These are phyloP conservation scores for Pseudozyma sp. DNA, from an alignment of 1,284 basidiomycete species.

Conservation along the genomic window DNA sequence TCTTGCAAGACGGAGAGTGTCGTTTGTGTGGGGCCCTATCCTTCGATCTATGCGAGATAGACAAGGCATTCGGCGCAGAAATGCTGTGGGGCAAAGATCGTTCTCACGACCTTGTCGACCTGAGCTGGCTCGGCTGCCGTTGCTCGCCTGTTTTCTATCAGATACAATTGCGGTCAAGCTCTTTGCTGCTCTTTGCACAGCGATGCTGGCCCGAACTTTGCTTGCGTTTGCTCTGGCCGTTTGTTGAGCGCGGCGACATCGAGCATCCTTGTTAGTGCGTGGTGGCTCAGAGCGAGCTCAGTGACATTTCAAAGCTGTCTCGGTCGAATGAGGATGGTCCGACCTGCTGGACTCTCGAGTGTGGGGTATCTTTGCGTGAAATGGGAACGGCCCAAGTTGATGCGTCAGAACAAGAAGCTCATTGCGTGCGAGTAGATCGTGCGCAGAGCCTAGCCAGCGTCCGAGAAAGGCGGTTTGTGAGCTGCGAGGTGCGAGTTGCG, in stretches of 20 bases:
- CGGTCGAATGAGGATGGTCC: too few relatives aligned
- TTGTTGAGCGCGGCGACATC: too few relatives aligned
- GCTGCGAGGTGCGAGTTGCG: not conserved
- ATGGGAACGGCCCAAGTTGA: not conserved
- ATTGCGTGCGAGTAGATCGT: slow-evolving; percentile 17
- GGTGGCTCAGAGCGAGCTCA: too few relatives aligned
- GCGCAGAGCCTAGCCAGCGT: slow-evolving; percentile 5
- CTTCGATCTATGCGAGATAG: too few relatives aligned
- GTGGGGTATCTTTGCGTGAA: slow-evolving; percentile 8
- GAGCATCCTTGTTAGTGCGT: too few relatives aligned
- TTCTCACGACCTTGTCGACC: slow-evolving; percentile 3
- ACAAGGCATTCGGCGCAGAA: not conserved
- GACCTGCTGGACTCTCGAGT: slow-evolving; percentile 3
- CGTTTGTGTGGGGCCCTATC: too few relatives aligned
- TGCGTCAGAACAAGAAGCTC: slow-evolving; percentile 13
- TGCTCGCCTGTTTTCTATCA: slow-evolving; percentile 21
- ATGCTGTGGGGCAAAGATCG: not conserved
- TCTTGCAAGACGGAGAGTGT: too few relatives aligned
- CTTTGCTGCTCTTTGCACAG: too few relatives aligned
- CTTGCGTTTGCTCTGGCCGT: too few relatives aligned
- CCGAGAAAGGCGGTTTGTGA: slow-evolving; percentile 7
- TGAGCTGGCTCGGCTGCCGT: slow-evolving; percentile 7
- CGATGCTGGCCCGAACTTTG: too few relatives aligned
- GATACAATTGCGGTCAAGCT: too few relatives aligned
- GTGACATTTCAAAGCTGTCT: too few relatives aligned